Base-by-base conservation (phyloP, 345 rosid species). In the Limnanthes douglasii region DNA sequence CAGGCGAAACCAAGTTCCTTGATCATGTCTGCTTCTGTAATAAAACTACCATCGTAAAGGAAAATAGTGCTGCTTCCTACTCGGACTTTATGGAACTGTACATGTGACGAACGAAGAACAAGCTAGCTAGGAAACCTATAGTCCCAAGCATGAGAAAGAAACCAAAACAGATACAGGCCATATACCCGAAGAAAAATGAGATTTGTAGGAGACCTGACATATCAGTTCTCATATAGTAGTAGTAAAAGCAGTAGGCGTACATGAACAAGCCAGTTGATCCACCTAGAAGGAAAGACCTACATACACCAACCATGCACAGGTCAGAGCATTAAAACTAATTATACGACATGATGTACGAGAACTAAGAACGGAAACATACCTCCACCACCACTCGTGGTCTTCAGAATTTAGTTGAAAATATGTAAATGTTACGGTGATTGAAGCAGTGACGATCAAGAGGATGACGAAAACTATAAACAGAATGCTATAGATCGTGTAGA, bases 361-460 rank as follows among this genome's bases (percentile, higher is more conserved):
- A 5, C 24, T 21, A 21, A 21, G 4, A 21, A 21, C 7, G 7
- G 4, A 20, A 4, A 19, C 51, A 12, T 70, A 70, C 72, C 77
- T 70, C 69, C 69, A 65, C 72, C 72, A 70, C 67, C 72, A 65
- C 37, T 55, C 66, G 35, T 66, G 70, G 43, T 66, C 73, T 53
- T 70, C 78, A 36, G 73, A 65, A 16, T 69, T 70, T 7, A 66
- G 67, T 48, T 66, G 68, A 35, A 70, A 70, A 31, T 70, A 70
- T n/a, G 73, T 70, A 51, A 70, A 44, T 2, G 78, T 70, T 29
- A 70, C 59, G 2, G 62, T 62, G 28, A 70, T 66, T 17, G 66
- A 66, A 21, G 70, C 60, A 11, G 70, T 66, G 36, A 70, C 70
- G n/a, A n/a, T n/a, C n/a, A n/a, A n/a, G n/a, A n/a, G n/a, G 36